These are phyloP conservation scores for Syzygium aqueum DNA, from an alignment of 345 rosid species.

Conservation along the genomic window DNA sequence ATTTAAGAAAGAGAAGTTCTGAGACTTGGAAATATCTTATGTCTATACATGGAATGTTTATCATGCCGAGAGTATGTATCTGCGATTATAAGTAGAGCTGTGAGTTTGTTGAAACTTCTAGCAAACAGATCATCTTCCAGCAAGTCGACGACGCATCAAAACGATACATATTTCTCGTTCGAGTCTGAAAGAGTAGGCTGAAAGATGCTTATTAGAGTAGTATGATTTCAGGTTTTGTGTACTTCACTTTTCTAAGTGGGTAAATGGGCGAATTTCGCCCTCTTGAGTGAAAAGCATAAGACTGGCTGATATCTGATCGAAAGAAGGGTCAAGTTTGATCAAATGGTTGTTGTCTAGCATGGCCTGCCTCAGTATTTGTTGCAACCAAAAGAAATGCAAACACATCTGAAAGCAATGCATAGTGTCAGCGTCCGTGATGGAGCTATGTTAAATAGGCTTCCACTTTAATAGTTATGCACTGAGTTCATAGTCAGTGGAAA, in stretches of 20 bases:
- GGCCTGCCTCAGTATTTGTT: neutral
- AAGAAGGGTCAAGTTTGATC: neutral
- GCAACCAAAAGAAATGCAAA: neutral
- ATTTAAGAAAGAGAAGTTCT: neutral
- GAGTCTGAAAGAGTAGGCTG: neutral
- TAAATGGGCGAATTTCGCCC: neutral
- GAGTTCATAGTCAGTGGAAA: neutral
- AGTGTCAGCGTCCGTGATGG: neutral
- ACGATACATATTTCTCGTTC: neutral
- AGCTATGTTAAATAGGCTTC: neutral
- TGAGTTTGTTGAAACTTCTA: neutral
- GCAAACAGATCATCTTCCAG: neutral
- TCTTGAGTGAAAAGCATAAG: neutral
- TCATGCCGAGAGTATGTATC: neutral
- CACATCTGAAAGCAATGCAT: neutral
- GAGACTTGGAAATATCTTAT: neutral
- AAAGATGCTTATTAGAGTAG: neutral
- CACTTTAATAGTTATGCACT: neutral
- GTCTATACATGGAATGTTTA: neutral
- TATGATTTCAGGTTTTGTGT: neutral
- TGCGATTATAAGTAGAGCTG: neutral
- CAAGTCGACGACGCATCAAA: neutral
- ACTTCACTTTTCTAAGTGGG: neutral
- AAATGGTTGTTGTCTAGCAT: neutral
- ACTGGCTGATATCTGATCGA: neutral